Evolutionary conservation across 2,329 filamentous ascomycete species (phyloP).

Genomic region (Cladophialophora carrionii): DNA sequence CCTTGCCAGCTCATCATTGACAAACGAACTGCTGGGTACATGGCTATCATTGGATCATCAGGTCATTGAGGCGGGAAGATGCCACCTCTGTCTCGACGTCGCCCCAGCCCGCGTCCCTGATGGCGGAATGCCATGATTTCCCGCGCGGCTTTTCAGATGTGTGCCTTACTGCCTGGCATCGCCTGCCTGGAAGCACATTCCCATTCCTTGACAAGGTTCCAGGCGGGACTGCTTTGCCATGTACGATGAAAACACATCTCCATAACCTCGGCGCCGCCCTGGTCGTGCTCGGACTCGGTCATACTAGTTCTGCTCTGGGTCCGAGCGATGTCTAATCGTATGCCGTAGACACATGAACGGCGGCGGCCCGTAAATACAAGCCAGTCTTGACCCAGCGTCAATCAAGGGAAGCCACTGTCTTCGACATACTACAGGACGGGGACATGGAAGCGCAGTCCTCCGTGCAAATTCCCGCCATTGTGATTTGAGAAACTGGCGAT

Average conservation of each 20-base stretch:
- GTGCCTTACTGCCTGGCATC: too few relatives aligned
- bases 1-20: not conserved
- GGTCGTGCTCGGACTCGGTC: not conserved
- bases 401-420: not conserved
- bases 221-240: not conserved
- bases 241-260: too few relatives aligned
- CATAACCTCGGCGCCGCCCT: not conserved
- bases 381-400: not conserved
- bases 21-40: not conserved
- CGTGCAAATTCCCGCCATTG: not conserved
- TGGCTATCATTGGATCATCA: not conserved
- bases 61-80: not conserved
- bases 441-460: slow-evolving; percentile 44
- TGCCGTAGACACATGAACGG: not conserved
- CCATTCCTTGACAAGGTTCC: not conserved
- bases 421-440: slow-evolving; percentile 22
- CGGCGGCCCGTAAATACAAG: not conserved
- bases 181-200: not conserved
- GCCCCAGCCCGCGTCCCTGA: too few relatives aligned
- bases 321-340: not conserved
- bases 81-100: not conserved
- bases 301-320: not conserved
- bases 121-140: not conserved
- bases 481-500: slow-evolving; percentile 2
- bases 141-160: not conserved